Evolutionary conservation across 2,329 filamentous ascomycete species (phyloP), one percentile per base, ranked within the genome.

Genomic region (Botryotinia narcissicola): DNA sequence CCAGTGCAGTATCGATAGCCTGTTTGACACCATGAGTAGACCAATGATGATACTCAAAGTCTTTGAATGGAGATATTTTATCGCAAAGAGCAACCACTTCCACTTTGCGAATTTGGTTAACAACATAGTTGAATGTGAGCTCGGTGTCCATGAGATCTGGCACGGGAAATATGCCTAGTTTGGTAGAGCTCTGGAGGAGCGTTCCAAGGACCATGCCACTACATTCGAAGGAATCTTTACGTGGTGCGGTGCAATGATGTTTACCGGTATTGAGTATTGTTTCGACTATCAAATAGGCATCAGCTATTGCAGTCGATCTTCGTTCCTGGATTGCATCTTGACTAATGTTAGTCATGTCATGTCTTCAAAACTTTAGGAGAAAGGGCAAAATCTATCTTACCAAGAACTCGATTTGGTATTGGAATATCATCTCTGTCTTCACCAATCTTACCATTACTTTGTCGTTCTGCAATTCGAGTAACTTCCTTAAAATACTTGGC

Each of bases 271-370:
- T 57, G 25, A 67, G 1, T 32, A 72, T 54, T 22, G 12, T 54
- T 72, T 40, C 70, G 16, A 67, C 70, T 12, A 14, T 66, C 25
- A 29, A 66, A 22, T 72, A 72, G 18, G 60, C 70, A 6, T 72
- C 61, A 18, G 37, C 3, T 54, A 72, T 72, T 32, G 60, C 70
- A 9, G 20, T 44, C 32, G 67, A 32, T 51, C 70, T 57, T 29
- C 46, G 70, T 67, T 57, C 37, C 32, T 72, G 70, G 7, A 72
- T 72, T 44, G 70, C 37, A 72, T 72, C 70, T 72, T 54, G 14
- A 32, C 14, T 20, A 51, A 3, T 35, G 22, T 72, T 29, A 72
- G 60, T n/a, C 16, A 42, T 66, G 10, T 44, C 22, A 32, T 66
- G 22, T 35, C 22, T 32, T 40, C 12, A 12, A 10, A 20, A 40